These are phyloP conservation scores for Paragyromitra xinjiangensis DNA, from an alignment of 495 filamentous ascomycete genomes.

Conservation along the genomic window DNA sequence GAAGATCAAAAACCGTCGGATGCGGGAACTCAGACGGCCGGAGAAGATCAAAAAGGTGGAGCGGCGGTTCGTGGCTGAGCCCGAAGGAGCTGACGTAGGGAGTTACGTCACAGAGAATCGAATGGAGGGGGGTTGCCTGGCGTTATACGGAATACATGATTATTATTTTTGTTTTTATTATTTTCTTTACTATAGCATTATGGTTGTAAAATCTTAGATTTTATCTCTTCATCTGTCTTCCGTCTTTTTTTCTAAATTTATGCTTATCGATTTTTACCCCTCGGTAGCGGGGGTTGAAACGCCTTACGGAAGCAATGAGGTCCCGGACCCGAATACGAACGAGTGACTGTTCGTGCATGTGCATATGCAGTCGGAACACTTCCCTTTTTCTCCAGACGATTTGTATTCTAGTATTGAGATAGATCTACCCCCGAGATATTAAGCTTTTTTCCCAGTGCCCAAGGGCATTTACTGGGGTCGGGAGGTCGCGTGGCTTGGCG, in stretches of 20 bases:
- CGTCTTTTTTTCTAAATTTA: not conserved
- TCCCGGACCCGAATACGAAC: constrained; percentile 12
- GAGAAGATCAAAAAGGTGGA: constrained; percentile 34
- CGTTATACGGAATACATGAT: constrained; percentile 26
- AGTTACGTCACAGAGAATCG: not conserved
- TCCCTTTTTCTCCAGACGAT: not conserved
- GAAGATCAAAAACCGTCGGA: not conserved
- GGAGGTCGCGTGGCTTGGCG: not conserved
- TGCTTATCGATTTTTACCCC: not conserved
- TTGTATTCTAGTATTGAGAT: not conserved
- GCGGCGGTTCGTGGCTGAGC: constrained; percentile 32
- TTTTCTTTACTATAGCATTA: not conserved
- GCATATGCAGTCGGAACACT: not conserved
- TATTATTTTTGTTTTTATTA: not conserved
- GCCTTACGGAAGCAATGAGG: not conserved
- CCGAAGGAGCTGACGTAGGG: constrained; percentile 25
- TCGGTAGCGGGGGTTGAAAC: not conserved
- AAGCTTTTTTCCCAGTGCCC: not conserved
- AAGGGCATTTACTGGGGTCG: not conserved
- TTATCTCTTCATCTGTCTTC: not conserved
- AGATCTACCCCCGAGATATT: not conserved
- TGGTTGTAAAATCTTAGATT: not conserved
- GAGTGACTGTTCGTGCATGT: constrained; percentile 42
- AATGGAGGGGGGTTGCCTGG: constrained; percentile 5
- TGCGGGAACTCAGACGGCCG: not conserved